phyloP scores from a whole-genome alignment of 78 protist genomes.

The Pigoraptor vietnamica region DNA sequence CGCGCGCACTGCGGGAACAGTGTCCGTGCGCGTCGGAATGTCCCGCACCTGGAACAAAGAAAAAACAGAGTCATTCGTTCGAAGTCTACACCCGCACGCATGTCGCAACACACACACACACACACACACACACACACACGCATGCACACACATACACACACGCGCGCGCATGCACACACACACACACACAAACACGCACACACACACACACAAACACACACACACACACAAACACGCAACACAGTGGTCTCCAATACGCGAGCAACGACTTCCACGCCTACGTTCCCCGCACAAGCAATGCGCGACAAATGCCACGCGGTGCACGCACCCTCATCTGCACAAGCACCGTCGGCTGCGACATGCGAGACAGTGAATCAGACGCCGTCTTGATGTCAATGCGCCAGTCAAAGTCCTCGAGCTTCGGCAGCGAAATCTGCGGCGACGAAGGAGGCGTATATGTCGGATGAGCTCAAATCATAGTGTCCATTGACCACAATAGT shows the following conservation, averaged over 20 bases:
- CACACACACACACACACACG: neutral
- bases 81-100: neutral
- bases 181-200: too few relatives aligned
- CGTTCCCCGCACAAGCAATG: too few relatives aligned
- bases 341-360: constrained; percentile 56
- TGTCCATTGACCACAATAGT: neutral
- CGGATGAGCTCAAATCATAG: neutral
- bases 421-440: constrained; percentile 40
- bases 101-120: neutral
- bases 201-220: too few relatives aligned
- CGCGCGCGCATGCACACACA: too few relatives aligned
- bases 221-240: too few relatives aligned
- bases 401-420: constrained; percentile 54
- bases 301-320: neutral
- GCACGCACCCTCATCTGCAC: constrained; percentile 45
- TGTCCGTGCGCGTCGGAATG: constrained; percentile 8
- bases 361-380: constrained; percentile 36
- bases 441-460: neutral
- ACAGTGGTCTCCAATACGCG: too few relatives aligned
- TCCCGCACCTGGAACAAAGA: neutral
- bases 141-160: too few relatives aligned
- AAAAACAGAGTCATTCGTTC: neutral
- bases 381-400: constrained; percentile 61
- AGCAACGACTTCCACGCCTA: too few relatives aligned
- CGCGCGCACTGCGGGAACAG: neutral